Conservation (phyloP, 768 basidiomycete genomes). For the Cystobasidium onofrii region DNA sequence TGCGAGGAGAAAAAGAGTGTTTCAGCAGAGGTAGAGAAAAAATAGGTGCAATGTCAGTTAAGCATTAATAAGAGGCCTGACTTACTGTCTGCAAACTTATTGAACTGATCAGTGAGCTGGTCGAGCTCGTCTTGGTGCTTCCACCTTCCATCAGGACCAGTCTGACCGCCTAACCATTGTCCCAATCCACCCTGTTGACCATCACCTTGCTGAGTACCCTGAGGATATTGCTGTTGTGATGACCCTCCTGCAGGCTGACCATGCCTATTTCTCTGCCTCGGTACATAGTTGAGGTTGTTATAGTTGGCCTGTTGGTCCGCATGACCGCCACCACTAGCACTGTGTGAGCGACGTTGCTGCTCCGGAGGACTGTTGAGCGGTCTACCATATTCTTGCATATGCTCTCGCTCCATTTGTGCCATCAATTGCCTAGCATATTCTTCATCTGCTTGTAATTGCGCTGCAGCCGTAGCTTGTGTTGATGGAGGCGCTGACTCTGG, state of each 20-base stretch:
- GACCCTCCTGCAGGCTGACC: slow-evolving; percentile 8
- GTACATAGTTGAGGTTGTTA: slow-evolving; percentile 11
- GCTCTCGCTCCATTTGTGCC: slow-evolving; percentile 29
- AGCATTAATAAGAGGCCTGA: background rate
- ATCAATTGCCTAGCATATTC: slow-evolving; percentile 25
- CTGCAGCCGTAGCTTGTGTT: background rate
- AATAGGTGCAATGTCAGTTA: background rate
- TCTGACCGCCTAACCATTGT: background rate
- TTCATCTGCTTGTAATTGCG: slow-evolving; percentile 18
- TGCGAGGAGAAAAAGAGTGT: background rate
- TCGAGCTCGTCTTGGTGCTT: slow-evolving; percentile 27
- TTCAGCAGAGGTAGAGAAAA: background rate
- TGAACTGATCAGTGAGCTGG: slow-evolving; percentile 22
- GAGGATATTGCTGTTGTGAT: background rate
- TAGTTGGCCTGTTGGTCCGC: background rate
- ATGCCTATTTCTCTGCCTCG: slow-evolving; percentile 14
- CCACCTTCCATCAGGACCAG: slow-evolving; percentile 9
- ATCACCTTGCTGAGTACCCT: background rate
- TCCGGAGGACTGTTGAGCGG: slow-evolving; percentile 1
- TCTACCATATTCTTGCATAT: slow-evolving; percentile 21
- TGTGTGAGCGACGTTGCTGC: background rate
- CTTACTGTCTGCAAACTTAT: slow-evolving; percentile 29
- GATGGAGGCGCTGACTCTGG: background rate
- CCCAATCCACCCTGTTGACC: background rate
- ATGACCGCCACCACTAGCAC: background rate